phyloP scores from a whole-genome alignment of 2,329 filamentous ascomycete genomes.

The Bipolaris victoriae region DNA sequence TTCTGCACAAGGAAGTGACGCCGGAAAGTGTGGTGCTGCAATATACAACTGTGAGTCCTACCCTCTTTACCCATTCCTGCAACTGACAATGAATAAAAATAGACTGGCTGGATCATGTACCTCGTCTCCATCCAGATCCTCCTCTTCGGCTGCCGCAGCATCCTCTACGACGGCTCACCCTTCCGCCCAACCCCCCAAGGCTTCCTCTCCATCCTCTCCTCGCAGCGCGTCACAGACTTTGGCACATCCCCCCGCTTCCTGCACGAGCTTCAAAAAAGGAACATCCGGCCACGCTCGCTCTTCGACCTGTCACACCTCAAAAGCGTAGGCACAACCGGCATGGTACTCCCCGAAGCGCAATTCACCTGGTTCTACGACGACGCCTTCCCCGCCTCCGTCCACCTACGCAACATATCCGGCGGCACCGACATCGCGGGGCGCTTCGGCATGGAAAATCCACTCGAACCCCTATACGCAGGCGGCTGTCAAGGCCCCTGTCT shows the following conservation, averaged over 20 bases:
- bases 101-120: slow-evolving; percentile 82
- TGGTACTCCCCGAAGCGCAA: slow-evolving; percentile 77
- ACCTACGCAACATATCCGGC: slow-evolving; percentile 76
- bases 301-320: slow-evolving; percentile 67
- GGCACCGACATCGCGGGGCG: slow-evolving; percentile 77
- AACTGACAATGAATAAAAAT: neutral
- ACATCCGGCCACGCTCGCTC: slow-evolving; percentile 66
- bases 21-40: slow-evolving; percentile 58
- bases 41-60: slow-evolving; percentile 59
- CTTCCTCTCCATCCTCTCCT: slow-evolving; percentile 67
- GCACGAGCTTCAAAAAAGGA: slow-evolving; percentile 70
- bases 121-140: slow-evolving; percentile 65
- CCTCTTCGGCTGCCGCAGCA: slow-evolving; percentile 63
- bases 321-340: slow-evolving; percentile 74
- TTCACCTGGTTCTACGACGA: slow-evolving; percentile 82
- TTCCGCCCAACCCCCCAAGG: slow-evolving; percentile 71
- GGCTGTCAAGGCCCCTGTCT: slow-evolving; percentile 62
- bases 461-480: slow-evolving; percentile 69
- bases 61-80: neutral
- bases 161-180: slow-evolving; percentile 85
- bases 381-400: slow-evolving; percentile 70
- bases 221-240: slow-evolving; percentile 72
- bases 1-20: slow-evolving; percentile 57
- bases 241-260: slow-evolving; percentile 80
- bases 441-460: slow-evolving; percentile 69